These are phyloP conservation scores for Domatiomyces catenatus DNA, from an alignment of 2,329 filamentous ascomycete genomes.

Conservation along the genomic window DNA sequence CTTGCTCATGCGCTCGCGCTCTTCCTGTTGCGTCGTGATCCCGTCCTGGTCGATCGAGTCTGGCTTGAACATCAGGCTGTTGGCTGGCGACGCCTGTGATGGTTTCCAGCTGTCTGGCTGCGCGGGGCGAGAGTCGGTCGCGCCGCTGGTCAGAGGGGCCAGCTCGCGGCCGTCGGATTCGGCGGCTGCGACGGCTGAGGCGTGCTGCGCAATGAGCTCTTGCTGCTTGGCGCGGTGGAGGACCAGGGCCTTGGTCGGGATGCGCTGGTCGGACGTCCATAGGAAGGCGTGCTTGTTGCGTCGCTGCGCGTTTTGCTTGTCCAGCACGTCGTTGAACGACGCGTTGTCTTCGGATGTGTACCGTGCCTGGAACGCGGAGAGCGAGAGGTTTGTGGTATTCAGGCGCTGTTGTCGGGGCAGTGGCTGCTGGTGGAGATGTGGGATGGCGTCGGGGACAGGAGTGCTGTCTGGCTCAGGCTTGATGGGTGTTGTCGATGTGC, in stretches of 20 bases:
- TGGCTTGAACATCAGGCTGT: slow-evolving; percentile 67
- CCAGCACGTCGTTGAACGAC: slow-evolving; percentile 81
- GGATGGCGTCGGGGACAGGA: slow-evolving; percentile 49
- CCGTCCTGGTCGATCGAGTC: slow-evolving; percentile 35
- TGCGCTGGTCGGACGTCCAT: slow-evolving; percentile 65
- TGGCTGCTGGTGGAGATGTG: slow-evolving; percentile 37
- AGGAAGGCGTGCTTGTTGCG: slow-evolving; percentile 80
- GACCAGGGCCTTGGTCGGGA: slow-evolving; percentile 48
- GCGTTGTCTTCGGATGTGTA: slow-evolving; percentile 98
- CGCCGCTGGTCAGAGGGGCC: slow-evolving; percentile 41
- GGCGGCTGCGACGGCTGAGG: slow-evolving; percentile 45
- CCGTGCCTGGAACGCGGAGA: slow-evolving; percentile 73
- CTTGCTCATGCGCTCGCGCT: slow-evolving; percentile 52
- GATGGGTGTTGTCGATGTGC: slow-evolving; percentile 8
- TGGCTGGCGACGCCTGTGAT: slow-evolving; percentile 46
- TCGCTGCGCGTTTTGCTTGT: slow-evolving; percentile 73
- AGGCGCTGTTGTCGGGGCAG: slow-evolving; percentile 33
- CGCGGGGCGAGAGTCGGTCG: slow-evolving; percentile 56
- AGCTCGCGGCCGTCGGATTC: slow-evolving; percentile 41
- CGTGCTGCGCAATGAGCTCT: slow-evolving; percentile 51
- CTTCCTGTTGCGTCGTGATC: slow-evolving; percentile 47
- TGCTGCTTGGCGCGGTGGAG: slow-evolving; percentile 40
- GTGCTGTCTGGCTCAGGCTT: slow-evolving; percentile 34
- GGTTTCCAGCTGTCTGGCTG: slow-evolving; percentile 59
- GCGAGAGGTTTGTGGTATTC: slow-evolving; percentile 58